phyloP scores from a whole-genome alignment of 345 rosid species.

The Pugionium cornutum region DNA sequence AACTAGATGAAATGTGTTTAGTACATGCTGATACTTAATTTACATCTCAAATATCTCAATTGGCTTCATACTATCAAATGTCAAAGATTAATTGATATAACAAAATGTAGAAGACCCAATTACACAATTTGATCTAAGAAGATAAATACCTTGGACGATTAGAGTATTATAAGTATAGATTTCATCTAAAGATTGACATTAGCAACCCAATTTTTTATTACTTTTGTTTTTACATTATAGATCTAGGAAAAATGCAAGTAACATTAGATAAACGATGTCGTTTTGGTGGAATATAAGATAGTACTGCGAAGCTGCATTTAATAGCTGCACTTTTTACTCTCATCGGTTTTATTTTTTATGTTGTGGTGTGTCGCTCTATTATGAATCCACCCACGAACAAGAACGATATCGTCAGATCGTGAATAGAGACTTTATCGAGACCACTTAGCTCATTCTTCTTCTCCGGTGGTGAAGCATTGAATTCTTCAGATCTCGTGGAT shows the following conservation, averaged over 20 bases:
- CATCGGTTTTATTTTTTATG: not conserved
- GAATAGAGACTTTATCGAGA: slow-evolving; percentile 29
- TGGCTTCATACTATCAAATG: not conserved
- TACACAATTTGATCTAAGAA: not conserved
- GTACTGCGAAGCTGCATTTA: not conserved
- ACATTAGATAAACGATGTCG: not conserved
- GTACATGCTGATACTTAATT: slow-evolving; percentile 2
- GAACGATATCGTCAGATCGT: slow-evolving; percentile 34
- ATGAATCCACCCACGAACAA: slow-evolving; percentile 21
- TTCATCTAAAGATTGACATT: too few species aligned
- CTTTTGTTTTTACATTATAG: not conserved
- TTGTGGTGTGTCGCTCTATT: not conserved
- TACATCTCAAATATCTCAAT: slow-evolving; percentile 1
- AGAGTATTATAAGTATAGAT: too few species aligned
- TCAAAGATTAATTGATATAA: not conserved
- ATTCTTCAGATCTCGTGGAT: slow-evolving; percentile 36
- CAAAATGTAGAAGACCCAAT: not conserved
- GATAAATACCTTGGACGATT: not conserved
- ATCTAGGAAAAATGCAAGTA: not conserved
- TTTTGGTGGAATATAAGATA: not conserved
- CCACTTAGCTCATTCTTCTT: slow-evolving; percentile 7
- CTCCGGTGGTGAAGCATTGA: slow-evolving; percentile 18
- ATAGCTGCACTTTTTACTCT: slow-evolving; percentile 1
- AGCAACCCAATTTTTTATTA: not conserved
- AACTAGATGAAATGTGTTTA: slow-evolving; percentile 7